Conservation (phyloP, 192 early-diverging fungal genomes). For the Coemansia sp. region DNA sequence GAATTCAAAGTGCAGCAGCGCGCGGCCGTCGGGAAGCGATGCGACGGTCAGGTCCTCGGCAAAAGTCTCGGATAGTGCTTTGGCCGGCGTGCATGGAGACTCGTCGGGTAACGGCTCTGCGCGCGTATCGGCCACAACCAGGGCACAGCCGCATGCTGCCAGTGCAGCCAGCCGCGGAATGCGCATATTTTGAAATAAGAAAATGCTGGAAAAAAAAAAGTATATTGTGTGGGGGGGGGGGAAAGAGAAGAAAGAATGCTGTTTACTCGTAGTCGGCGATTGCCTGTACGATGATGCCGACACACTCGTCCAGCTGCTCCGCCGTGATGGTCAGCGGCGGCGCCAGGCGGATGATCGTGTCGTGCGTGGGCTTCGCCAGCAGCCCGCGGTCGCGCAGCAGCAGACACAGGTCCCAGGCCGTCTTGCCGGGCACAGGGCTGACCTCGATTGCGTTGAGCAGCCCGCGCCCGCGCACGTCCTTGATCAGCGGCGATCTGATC, state of each 20-base stretch:
- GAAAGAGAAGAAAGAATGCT: too few relatives aligned
- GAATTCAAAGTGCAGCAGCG: constrained; percentile 83
- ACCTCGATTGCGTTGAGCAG: constrained; percentile 97
- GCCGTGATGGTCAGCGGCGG: constrained; percentile 96
- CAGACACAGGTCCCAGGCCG: constrained; percentile 98
- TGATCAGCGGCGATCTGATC: constrained; percentile 76
- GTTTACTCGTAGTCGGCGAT: constrained; percentile 61
- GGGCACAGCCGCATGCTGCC: constrained; percentile 4
- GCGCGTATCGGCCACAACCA: background rate
- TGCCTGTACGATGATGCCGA: constrained; percentile 75
- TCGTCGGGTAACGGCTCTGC: constrained; percentile 11
- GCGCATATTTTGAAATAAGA: constrained; percentile 5
- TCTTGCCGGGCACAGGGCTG: constrained; percentile 78
- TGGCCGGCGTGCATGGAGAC: background rate
- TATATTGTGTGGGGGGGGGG: too few relatives aligned
- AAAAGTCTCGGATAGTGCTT: constrained; percentile 45
- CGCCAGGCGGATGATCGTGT: constrained; percentile 96
- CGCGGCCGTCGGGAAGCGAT: constrained; percentile 73
- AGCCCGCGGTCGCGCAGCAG: constrained; percentile 89
- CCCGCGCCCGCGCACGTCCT: constrained; percentile 85
- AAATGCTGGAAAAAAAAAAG: background rate
- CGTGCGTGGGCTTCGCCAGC: constrained; percentile 97
- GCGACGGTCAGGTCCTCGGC: constrained; percentile 68
- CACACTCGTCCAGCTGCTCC: constrained; percentile 77
- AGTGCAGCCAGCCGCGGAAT: constrained; percentile 9